phyloP scores from a whole-genome alignment of 305 asterid genomes.

The Fraxinus velutina region DNA sequence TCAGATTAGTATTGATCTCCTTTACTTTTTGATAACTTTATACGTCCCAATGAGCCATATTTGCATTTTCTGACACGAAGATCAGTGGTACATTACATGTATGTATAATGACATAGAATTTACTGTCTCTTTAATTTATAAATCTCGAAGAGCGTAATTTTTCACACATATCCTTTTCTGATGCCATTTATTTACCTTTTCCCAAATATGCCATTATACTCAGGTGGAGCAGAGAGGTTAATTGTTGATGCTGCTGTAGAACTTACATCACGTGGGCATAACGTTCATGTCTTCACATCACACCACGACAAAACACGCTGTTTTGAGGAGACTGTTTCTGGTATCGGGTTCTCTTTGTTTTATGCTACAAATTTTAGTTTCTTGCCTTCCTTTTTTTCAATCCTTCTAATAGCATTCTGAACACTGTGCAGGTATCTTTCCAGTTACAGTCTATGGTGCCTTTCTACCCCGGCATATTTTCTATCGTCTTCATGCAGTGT shows the following conservation, averaged over 20 bases:
- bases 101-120: not conserved
- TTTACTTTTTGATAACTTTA: not conserved
- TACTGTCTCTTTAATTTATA: not conserved
- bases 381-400: not conserved
- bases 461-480: constrained; percentile 81
- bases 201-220: constrained; percentile 6
- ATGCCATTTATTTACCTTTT: not conserved
- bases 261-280: constrained; percentile 78
- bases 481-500: constrained; percentile 77
- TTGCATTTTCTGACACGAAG: not conserved
- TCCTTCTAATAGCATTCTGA: constrained; percentile 19
- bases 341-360: constrained; percentile 32
- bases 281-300: constrained; percentile 62
- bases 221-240: constrained; percentile 96
- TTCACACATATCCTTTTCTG: not conserved
- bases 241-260: constrained; percentile 93
- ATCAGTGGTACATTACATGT: not conserved
- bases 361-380: not conserved
- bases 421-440: constrained; percentile 54
- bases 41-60: not conserved
- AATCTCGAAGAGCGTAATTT: constrained; percentile 8
- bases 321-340: constrained; percentile 91
- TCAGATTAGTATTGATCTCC: not conserved
- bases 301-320: constrained; percentile 59
- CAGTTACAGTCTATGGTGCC: constrained; percentile 78